Base-by-base conservation (phyloP, 352 stramenopile species). In the Halophytophthora polymorphica region DNA sequence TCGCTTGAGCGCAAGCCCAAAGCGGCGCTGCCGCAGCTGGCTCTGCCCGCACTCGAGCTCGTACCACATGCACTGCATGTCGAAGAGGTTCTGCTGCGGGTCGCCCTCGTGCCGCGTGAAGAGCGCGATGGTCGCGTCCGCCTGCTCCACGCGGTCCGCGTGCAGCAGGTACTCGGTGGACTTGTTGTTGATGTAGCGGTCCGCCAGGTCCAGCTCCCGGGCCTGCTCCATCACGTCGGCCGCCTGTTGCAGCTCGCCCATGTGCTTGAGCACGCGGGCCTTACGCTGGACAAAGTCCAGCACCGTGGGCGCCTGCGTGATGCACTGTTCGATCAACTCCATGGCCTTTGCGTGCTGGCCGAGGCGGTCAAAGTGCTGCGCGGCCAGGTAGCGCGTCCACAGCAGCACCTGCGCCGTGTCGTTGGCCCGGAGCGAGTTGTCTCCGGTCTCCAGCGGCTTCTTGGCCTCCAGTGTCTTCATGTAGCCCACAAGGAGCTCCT, bases 11-110 rank as follows among this genome's bases (percentile, higher is more conserved):
- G 91, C 93, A 36, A 83, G 81, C 1, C 89, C 95, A 29, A 77
- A 81, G 47, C 86, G 69, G 45, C 77, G 53, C 55, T 88, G 70
- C 34, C 79, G 73, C 42, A 86, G 42, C 6, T 88, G 78, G 43
- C 74, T 77, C 44, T 66, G 53, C 23, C 74, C 85, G 41, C 75
- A 81, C 66, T 98, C 95, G 38, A 98, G 80, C 69, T 99, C 96
- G 71, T 98, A 99, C 97, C 97, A 99, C 66, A 97, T 97, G 69
- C 92, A 98, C 72, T 99, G 97, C 95, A 99, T 99, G 47, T 99
- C 96, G 55, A 88, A 98, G 43, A 99, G 68, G 64, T 98, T 98
- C 58, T 97, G 83, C 65, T 98, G 88, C 22, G 93, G 86, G 63
- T 98, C 96, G n/a, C 94, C 96, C 61, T 97, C 92, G 61, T 99